A percentile compares a stretch with the other conserved stretches of the same genome.
phyloP scores from a whole-genome alignment of 805 yeast species.

The Candida sanyiensis region DNA sequence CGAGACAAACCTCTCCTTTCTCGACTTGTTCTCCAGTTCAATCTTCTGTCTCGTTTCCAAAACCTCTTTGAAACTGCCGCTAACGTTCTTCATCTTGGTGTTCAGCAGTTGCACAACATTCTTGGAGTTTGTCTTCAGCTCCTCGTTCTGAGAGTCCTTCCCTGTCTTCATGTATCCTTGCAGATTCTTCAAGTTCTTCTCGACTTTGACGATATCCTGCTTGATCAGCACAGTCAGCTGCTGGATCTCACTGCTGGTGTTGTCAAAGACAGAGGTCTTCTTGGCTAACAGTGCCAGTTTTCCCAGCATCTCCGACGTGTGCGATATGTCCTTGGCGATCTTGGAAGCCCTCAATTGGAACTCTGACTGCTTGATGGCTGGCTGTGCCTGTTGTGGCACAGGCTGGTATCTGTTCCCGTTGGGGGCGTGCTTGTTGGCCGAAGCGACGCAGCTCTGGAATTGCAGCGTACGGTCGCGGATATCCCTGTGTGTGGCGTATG shows the following conservation, averaged over 20 bases:
- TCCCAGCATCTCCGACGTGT: constrained; percentile 73
- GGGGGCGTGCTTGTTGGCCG: constrained; percentile 42
- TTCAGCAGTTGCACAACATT: constrained; percentile 84
- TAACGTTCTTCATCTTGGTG: constrained; percentile 85
- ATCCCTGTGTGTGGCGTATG: constrained; percentile 21
- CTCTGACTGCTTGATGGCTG: constrained; percentile 31
- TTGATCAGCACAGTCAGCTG: constrained; percentile 76
- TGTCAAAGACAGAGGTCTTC: constrained; percentile 87
- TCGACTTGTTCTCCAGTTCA: constrained; percentile 70
- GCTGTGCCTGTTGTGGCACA: constrained; percentile 18
- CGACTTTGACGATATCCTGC: constrained; percentile 82
- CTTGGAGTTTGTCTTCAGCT: constrained; percentile 66
- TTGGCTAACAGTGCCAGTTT: constrained; percentile 81
- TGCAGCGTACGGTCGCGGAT: constrained; percentile 84
- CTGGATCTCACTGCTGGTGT: constrained; percentile 88
- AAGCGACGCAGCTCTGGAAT: constrained; percentile 84
- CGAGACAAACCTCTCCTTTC: constrained; percentile 81
- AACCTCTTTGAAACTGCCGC: constrained; percentile 89
- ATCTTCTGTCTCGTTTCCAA: constrained; percentile 79
- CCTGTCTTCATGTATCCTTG: constrained; percentile 45
- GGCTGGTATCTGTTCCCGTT: constrained; percentile 14
- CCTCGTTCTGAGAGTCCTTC: constrained; percentile 36
- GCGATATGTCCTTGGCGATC: constrained; percentile 85
- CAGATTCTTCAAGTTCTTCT: constrained; percentile 57
- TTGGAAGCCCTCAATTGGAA: constrained; percentile 67